phyloP scores from a whole-genome alignment of 176 grass and related monocot species.

The Guadua angustifolia region DNA sequence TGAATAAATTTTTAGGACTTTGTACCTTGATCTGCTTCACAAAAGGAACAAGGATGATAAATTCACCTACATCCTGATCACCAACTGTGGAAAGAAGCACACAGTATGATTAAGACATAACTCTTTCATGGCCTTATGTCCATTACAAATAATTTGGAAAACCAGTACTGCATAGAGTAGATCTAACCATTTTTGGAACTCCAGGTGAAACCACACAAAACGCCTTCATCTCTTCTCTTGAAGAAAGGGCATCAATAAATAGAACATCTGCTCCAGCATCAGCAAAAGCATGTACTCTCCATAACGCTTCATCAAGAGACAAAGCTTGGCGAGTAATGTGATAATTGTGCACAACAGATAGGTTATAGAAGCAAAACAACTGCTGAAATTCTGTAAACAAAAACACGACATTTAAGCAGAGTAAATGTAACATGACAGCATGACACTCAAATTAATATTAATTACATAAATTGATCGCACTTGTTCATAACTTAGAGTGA shows the following conservation, averaged over 20 bases:
- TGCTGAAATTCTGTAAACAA: neutral
- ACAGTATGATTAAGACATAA: conserved; percentile 25
- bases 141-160: conserved; percentile 21
- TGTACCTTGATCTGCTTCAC: too few relatives aligned
- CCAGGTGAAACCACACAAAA: conserved; percentile 79
- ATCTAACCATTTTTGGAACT: conserved; percentile 93
- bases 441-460: neutral
- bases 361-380: neutral
- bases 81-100: conserved; percentile 45
- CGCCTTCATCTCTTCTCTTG: conserved; percentile 86
- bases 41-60: too few relatives aligned
- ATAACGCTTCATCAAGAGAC: conserved; percentile 84
- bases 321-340: conserved; percentile 60
- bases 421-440: neutral
- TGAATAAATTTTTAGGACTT: too few relatives aligned
- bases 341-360: neutral
- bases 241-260: conserved; percentile 92
- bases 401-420: neutral
- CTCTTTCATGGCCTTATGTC: neutral
- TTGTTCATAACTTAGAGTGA: conserved; percentile 3
- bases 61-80: too few relatives aligned
- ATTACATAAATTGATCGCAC: neutral
- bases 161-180: neutral
- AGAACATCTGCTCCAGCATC: conserved; percentile 92
- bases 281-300: conserved; percentile 85